phyloP scores from a whole-genome alignment of 352 stramenopile species.

The Achlya hypogyna region DNA sequence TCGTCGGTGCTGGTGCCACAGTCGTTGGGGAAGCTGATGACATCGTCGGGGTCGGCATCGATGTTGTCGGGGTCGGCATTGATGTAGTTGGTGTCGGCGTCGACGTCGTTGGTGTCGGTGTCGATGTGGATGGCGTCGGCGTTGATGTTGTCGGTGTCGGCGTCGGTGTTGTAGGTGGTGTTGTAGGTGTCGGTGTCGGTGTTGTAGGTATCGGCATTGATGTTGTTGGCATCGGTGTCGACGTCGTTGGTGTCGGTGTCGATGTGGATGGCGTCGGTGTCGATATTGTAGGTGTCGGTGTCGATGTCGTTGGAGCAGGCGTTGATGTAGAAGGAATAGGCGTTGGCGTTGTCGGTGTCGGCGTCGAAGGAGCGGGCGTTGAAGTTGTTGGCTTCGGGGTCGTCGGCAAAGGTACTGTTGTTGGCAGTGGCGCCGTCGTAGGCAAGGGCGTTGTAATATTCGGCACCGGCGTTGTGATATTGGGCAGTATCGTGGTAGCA shows the following conservation, averaged over 20 bases:
- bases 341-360: not conserved
- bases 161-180: not conserved
- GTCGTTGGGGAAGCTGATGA: not conserved
- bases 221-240: not conserved
- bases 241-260: not conserved
- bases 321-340: not conserved
- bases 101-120: not conserved
- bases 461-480: not conserved
- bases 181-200: not conserved
- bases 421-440: not conserved
- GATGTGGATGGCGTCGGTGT: not conserved
- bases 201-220: not conserved
- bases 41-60: not conserved
- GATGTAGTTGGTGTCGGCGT: not conserved
- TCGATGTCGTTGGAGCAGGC: not conserved
- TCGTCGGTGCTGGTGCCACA: not conserved
- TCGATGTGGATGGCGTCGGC: not conserved
- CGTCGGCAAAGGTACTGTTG: not conserved
- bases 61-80: not conserved
- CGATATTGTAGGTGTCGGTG: not conserved
- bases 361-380: not conserved
- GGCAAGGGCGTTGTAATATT: not conserved
- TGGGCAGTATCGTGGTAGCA: not conserved
- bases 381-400: not conserved
- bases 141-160: not conserved